phyloP scores from a whole-genome alignment of 2,329 filamentous ascomycete species.

The Boeremia exigua region DNA sequence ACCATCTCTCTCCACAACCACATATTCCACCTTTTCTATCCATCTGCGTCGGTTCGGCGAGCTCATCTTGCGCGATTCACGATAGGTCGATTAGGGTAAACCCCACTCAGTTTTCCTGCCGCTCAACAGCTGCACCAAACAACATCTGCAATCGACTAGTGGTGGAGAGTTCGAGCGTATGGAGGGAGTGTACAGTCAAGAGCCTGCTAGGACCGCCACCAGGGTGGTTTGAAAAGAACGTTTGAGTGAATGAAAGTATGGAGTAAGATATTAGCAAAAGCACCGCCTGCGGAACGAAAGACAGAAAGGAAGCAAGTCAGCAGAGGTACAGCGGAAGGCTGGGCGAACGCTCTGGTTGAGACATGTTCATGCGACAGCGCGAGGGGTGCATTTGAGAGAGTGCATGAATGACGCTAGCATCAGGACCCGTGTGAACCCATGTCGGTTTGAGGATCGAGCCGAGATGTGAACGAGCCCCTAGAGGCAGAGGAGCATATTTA shows the following conservation, averaged over 20 bases:
- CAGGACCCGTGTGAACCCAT: conserved; percentile 43
- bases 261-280: conserved; percentile 41
- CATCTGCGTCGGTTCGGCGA: conserved; percentile 29
- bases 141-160: conserved; percentile 44
- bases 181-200: conserved; percentile 30
- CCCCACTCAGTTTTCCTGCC: conserved; percentile 46
- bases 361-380: conserved; percentile 42
- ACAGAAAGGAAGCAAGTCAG: conserved; percentile 42
- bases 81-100: conserved; percentile 30
- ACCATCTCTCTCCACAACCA: conserved; percentile 36
- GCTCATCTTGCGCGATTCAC: conserved; percentile 38
- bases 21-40: conserved; percentile 35
- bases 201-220: conserved; percentile 45
- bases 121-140: conserved; percentile 36
- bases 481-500: conserved; percentile 36
- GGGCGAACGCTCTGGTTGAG: conserved; percentile 45
- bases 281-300: conserved; percentile 48
- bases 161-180: conserved; percentile 10
- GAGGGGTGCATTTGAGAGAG: conserved; percentile 44
- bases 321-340: conserved; percentile 41
- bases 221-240: conserved; percentile 32
- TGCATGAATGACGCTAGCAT: conserved; percentile 47
- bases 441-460: conserved; percentile 44
- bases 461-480: conserved; percentile 25
- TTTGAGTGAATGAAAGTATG: conserved; percentile 37